Percentiles rank a stretch among this genome's conserved stretches.
Evolutionary conservation across 306 rosid genomes (phyloP).

Genomic region (Quercus cerris): DNA sequence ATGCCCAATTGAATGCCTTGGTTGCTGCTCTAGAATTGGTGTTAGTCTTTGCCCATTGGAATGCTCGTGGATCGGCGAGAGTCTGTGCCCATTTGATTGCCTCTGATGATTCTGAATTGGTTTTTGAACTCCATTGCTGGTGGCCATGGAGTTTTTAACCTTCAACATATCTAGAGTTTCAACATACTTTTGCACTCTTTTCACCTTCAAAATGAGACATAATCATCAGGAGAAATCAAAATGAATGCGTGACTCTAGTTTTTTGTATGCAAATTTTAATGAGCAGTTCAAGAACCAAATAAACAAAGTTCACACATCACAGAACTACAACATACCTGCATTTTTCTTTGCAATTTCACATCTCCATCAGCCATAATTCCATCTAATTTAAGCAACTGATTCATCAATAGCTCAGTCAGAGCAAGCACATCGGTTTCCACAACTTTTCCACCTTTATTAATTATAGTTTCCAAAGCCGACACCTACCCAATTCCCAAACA

Average conservation of each 20-base stretch:
- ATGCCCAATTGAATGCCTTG: conserved; percentile 31
- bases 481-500: conserved; percentile 51
- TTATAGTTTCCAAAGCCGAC: conserved; percentile 74
- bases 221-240: conserved; percentile 5
- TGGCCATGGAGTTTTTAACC: conserved; percentile 55
- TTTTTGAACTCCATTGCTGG: conserved; percentile 30
- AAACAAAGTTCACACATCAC: background rate
- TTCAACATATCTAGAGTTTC: conserved; percentile 87
- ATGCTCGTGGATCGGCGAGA: background rate
- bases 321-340: conserved; percentile 60
- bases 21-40: conserved; percentile 15
- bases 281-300: background rate
- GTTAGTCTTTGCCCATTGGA: conserved; percentile 8
- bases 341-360: conserved; percentile 91
- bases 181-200: conserved; percentile 87
- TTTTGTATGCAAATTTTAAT: background rate
- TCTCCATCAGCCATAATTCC: conserved; percentile 84
- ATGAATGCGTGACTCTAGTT: background rate
- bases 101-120: conserved; percentile 28
- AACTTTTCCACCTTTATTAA: conserved; percentile 74
- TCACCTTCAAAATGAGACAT: conserved; percentile 54
- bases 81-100: conserved; percentile 17
- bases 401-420: conserved; percentile 83
- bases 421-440: conserved; percentile 69
- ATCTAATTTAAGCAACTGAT: conserved; percentile 81